Base-by-base conservation (phyloP, 805 yeast genomes). In the Kurtzmaniella cleridarum region DNA sequence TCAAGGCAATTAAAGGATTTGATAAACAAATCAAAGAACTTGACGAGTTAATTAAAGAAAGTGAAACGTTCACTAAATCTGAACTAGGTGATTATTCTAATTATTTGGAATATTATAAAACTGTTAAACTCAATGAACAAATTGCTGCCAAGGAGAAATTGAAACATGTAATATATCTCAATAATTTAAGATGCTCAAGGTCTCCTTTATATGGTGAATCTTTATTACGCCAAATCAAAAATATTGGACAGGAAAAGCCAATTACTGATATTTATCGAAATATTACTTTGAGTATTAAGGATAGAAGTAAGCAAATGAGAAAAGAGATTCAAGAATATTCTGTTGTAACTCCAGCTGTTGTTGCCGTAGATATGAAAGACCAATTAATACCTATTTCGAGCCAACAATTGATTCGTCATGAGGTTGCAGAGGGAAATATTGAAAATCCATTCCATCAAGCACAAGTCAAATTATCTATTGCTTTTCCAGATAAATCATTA, bases 401-500 rank as follows among this genome's bases (percentile, higher is more conserved):
- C 15, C 73, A 49, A 53, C 51, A 41, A 41, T 59, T 30, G 49
- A 55, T 51, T 2, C 55, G 58, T 30, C 42, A 57, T 23, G 62
- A 54, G 36, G 55, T 73, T 33, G 51, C 51, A 35, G 34, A 41
- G 50, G 46, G 62, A 47, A 23, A 72, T 69, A 57, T 85, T 79
- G 52, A 50, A 1, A 68, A 68, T 34, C 74, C 74, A 11, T 81
- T 88, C 64, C 96, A 88, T 55, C 79, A 81, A 43, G 64, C 91
- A 2, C 97, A 91, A 59, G 84, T 88, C 12, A 85, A 88, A 50
- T 64, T 88, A 34, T 82, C 96, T 0, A 87, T 93, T 50, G 96
- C 95, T 13, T 95, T 93, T 59, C 99, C 99, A 0, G 98, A 93
- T 57, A 93, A 90, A 57, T 81, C 93, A 11, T 66, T 93, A 42